Evolutionary conservation across 179 eudicot species (phyloP).

Genomic region (Drosera spatulata): DNA sequence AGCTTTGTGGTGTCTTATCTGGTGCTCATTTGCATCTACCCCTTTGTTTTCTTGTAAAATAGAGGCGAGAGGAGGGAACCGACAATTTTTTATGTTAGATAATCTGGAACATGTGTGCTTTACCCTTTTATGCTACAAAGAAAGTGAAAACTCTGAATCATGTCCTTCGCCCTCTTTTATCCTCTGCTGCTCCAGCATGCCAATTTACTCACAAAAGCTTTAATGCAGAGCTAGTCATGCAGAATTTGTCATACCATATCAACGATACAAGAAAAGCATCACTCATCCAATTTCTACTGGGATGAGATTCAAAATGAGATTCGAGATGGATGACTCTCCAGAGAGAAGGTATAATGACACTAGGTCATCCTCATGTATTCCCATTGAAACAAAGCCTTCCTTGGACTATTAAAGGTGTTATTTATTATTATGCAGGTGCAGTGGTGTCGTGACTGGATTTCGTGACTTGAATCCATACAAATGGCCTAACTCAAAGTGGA

Average conservation of each 20-base stretch:
- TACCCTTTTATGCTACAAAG: too few species aligned
- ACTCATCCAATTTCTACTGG: constrained; percentile 36
- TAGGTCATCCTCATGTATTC: background rate
- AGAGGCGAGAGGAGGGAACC: too few species aligned
- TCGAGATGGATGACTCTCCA: constrained; percentile 68
- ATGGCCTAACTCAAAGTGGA: constrained; percentile 79
- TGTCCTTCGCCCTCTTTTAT: too few species aligned
- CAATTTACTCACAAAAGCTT: background rate
- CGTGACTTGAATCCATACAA: constrained; percentile 52
- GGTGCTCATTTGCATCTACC: too few species aligned
- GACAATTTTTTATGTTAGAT: too few species aligned
- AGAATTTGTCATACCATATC: constrained; percentile 59
- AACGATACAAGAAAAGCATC: constrained; percentile 38
- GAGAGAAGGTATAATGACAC: constrained; percentile 53
- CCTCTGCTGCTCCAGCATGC: too few species aligned
- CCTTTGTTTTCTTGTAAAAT: too few species aligned
- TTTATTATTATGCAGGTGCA: constrained; percentile 27
- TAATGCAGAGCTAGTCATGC: constrained; percentile 70
- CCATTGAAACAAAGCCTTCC: background rate
- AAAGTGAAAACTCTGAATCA: too few species aligned
- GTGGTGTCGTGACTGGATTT: constrained; percentile 55
- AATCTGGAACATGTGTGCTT: too few species aligned
- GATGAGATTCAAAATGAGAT: constrained; percentile 64
- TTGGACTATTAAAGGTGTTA: background rate
- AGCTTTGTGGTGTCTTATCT: too few species aligned